Conservation (phyloP, 306 rosid genomes). For the Chamaecrista fasciculata region DNA sequence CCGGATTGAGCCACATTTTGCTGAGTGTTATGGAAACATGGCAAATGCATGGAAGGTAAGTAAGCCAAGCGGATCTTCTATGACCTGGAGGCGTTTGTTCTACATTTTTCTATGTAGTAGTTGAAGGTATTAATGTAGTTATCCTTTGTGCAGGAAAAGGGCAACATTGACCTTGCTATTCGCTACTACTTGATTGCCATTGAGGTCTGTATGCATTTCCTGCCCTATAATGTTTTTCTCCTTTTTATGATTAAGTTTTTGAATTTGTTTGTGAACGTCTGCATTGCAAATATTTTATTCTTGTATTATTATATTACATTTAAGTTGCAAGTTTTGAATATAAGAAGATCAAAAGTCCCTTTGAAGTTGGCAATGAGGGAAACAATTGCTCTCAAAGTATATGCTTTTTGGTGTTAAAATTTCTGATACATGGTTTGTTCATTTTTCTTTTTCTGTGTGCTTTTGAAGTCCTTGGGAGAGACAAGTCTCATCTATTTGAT, state of each 20-base stretch:
- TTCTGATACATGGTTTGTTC: neutral
- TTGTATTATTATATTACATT: neutral
- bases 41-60: conserved; percentile 98
- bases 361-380: neutral
- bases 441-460: no score
- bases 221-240: neutral
- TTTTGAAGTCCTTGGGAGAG: no score
- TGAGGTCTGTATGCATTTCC: conserved; percentile 52
- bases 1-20: conserved; percentile 79
- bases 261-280: neutral
- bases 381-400: neutral
- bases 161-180: conserved; percentile 15
- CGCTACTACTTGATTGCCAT: conserved; percentile 82
- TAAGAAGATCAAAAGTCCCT: neutral
- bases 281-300: neutral
- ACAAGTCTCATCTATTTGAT: no score
- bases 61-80: neutral
- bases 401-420: neutral
- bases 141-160: conserved; percentile 6
- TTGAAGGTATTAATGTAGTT: conserved; percentile 1
- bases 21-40: conserved; percentile 99
- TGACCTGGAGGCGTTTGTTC: neutral
- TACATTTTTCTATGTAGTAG: neutral
- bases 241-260: neutral
- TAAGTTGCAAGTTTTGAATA: neutral